Percentiles rank a stretch among this genome's conserved stretches.
These are phyloP conservation scores for Syzygium grande DNA, from an alignment of 345 rosid species.

Conservation along the genomic window DNA sequence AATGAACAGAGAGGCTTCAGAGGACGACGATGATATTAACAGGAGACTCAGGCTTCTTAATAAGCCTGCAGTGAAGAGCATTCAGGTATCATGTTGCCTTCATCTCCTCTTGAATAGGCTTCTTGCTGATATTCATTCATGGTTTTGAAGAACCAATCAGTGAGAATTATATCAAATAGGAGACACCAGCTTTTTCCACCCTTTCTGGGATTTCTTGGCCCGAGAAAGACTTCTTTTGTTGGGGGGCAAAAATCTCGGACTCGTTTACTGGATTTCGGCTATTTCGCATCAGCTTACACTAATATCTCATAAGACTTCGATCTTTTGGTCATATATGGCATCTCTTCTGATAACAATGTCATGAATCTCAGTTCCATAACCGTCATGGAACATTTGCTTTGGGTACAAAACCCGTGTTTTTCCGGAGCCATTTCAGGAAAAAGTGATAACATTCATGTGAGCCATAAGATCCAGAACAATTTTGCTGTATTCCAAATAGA, in stretches of 20 bases:
- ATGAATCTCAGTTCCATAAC: background rate
- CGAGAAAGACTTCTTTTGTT: background rate
- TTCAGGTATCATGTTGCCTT: constrained; percentile 7
- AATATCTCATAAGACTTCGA: background rate
- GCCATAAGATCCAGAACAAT: background rate
- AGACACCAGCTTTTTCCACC: background rate
- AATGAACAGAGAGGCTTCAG: background rate
- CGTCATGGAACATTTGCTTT: background rate
- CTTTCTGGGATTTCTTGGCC: background rate
- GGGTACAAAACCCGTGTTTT: background rate
- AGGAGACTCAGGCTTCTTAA: constrained; percentile 29
- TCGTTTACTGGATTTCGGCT: background rate
- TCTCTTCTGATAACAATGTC: background rate
- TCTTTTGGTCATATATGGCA: background rate
- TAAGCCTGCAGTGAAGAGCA: constrained; percentile 37
- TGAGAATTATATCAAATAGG: too few relatives aligned
- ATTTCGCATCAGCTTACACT: background rate
- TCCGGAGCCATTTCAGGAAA: background rate
- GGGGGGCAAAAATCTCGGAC: accelerated
- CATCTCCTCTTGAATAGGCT: background rate
- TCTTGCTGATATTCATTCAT: background rate
- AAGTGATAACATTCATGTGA: background rate
- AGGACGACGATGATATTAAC: constrained; percentile 8
- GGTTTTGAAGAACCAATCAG: background rate
- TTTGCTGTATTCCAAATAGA: background rate